Evolutionary conservation across 2,329 filamentous ascomycete genomes (phyloP).

Genomic region (Domatiomyces globalis): DNA sequence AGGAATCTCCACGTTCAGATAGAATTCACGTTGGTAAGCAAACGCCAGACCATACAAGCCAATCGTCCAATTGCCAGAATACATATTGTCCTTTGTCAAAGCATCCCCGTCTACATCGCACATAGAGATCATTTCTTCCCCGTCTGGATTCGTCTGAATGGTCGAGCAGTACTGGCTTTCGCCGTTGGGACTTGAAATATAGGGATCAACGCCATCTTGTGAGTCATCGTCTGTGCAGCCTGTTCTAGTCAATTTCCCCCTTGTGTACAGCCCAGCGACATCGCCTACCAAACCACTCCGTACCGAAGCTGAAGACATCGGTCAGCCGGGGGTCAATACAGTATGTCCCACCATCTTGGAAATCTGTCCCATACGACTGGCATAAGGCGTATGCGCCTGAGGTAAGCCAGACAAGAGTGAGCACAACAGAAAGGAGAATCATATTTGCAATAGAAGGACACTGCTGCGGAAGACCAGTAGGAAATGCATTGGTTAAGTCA

Average conservation of each 20-base stretch:
- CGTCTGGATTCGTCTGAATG: slow-evolving; percentile 12
- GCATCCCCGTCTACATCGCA: slow-evolving; percentile 15
- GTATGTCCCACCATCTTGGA: slow-evolving; percentile 14
- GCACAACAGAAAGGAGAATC: slow-evolving; percentile 1
- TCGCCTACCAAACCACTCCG: slow-evolving; percentile 10
- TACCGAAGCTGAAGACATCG: slow-evolving; percentile 15
- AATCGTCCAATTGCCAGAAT: slow-evolving; percentile 13
- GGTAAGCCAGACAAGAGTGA: slow-evolving; percentile 3
- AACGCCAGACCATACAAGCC: slow-evolving; percentile 16
- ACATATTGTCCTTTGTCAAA: slow-evolving; percentile 13
- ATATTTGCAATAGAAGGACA: slow-evolving; percentile 4
- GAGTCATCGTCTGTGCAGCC: slow-evolving; percentile 11
- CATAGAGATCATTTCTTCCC: slow-evolving; percentile 11
- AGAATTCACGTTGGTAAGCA: slow-evolving; percentile 13
- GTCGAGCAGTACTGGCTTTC: slow-evolving; percentile 17
- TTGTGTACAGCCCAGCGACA: neutral
- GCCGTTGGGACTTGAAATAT: slow-evolving; percentile 13
- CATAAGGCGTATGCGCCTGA: slow-evolving; percentile 8
- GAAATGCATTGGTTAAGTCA: neutral
- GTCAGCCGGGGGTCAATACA: slow-evolving; percentile 14
- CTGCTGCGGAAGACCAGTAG: neutral
- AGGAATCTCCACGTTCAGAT: slow-evolving; percentile 13
- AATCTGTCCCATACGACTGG: slow-evolving; percentile 14
- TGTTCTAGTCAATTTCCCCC: slow-evolving; percentile 3
- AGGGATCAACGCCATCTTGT: slow-evolving; percentile 12